Conservation (phyloP, 23 red algal species). For the Agarophyton chilense region DNA sequence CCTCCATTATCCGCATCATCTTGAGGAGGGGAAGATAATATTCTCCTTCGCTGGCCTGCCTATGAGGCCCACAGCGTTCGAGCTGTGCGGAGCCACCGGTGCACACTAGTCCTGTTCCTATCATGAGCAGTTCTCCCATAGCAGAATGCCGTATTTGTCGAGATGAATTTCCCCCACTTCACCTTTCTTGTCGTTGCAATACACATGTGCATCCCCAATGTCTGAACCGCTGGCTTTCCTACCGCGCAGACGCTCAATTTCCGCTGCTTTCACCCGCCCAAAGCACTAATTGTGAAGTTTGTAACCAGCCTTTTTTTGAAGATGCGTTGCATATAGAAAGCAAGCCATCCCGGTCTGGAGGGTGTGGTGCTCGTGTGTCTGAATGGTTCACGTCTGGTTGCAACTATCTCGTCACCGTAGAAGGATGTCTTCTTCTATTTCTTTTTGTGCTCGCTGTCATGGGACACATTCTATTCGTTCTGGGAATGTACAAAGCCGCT, state of each 20-base stretch:
- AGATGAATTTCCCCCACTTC: constrained; percentile 4
- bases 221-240: constrained; percentile 47
- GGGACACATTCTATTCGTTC: constrained; percentile 52
- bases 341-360: neutral
- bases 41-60: neutral
- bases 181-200: constrained; percentile 40
- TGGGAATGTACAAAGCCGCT: constrained; percentile 50
- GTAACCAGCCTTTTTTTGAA: constrained; percentile 38
- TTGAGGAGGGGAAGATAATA: neutral
- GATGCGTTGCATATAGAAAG: constrained; percentile 12
- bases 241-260: constrained; percentile 51
- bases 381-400: constrained; percentile 11
- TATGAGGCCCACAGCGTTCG: neutral
- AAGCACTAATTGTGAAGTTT: constrained; percentile 25
- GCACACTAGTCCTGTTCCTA: neutral
- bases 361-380: constrained; percentile 16
- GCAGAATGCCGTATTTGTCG: constrained; percentile 58
- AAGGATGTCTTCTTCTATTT: constrained; percentile 43
- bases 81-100: neutral
- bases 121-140: constrained; percentile 23
- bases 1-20: neutral
- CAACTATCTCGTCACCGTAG: constrained; percentile 44
- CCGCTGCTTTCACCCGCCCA: constrained; percentile 34
- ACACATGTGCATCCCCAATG: constrained; percentile 40
- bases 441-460: constrained; percentile 58